Evolutionary conservation across 768 basidiomycete species (phyloP).

Genomic region (Phanerochaete carnosa): DNA sequence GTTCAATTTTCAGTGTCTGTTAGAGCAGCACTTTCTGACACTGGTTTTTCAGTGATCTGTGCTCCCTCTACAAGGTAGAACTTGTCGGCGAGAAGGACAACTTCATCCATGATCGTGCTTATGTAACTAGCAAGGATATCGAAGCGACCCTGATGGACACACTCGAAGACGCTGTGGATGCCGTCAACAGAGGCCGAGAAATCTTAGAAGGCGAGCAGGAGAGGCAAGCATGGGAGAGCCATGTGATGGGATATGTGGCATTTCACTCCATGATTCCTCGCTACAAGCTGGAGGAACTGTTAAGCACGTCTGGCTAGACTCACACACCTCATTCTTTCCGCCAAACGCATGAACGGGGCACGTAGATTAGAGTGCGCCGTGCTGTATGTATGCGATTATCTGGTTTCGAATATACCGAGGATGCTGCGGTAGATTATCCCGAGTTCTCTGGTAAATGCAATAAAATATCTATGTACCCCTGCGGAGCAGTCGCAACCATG

Average conservation of each 20-base stretch:
- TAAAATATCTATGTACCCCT: no score
- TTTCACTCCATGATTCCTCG: constrained; percentile 13
- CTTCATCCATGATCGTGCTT: not conserved
- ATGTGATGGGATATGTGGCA: constrained; percentile 15
- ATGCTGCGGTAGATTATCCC: no score
- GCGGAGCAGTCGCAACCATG: no score
- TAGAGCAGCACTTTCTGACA: not conserved
- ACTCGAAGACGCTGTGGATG: constrained; percentile 19
- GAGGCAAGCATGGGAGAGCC: constrained; percentile 16
- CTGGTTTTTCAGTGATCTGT: not conserved
- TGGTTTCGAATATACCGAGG: no score
- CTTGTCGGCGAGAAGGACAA: not conserved
- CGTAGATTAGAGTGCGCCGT: no score
- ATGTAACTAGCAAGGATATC: not conserved
- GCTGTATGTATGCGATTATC: no score
- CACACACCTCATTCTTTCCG: not conserved
- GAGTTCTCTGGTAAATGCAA: no score
- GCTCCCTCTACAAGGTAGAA: constrained; percentile 6
- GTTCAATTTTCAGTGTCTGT: constrained; percentile 30
- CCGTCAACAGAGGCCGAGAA: constrained; percentile 7
- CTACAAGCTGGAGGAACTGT: constrained; percentile 6
- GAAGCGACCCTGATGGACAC: not conserved
- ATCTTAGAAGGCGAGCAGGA: constrained; percentile 3
- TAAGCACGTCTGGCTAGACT: not conserved
- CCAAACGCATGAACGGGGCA: no score